Evolutionary conservation across 371 early-diverging fungal species (phyloP), one percentile per base, ranked within the genome.

Genomic region (Syncephalastrum sp.): DNA sequence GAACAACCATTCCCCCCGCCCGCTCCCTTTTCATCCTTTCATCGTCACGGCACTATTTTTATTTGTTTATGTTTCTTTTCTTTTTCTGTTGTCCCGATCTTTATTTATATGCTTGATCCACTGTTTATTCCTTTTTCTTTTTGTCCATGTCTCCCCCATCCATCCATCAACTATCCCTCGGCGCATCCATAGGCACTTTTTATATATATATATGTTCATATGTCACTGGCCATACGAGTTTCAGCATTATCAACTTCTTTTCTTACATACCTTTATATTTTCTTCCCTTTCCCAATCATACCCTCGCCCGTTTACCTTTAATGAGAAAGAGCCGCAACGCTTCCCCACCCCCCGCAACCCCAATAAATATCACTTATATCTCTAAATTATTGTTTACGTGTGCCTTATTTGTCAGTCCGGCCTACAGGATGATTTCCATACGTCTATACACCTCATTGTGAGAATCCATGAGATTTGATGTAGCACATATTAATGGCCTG

Each of bases 261-360:
- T 59, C 42, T 21, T 47, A 21, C 48, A 53, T 38, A 42, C 44
- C 19, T 50, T 50, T 47, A 15, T 47, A 14, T 47, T 47, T 14
- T 19, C 14, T 14, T 19, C 14, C 47, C 47, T 24, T 14, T 52
- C 50, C 29, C 50, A 12, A 47, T 47, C 47, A 47, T 13, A 47
- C 24, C 47, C 12, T 47, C 12, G 1, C 25, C 50, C 50, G 12
- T 7, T 33, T 5, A 33, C 38, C 10, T 33, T 33, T 33, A 33
- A 33, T 55, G 56, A 55, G 51, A 57, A 57, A 57, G 51, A 50
- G 57, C 51, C 50, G 42, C 29, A 53, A 42, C 53, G 38, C 38
- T 33, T 33, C 38, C 38, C 38, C 29, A 1, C 21, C 38, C 10
- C 27, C 27, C 4, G 7, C 27, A 33, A 2, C 10, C 38, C 10